These are phyloP conservation scores for Thelephora terrestris DNA, from an alignment of 1,284 basidiomycete genomes.

Conservation along the genomic window DNA sequence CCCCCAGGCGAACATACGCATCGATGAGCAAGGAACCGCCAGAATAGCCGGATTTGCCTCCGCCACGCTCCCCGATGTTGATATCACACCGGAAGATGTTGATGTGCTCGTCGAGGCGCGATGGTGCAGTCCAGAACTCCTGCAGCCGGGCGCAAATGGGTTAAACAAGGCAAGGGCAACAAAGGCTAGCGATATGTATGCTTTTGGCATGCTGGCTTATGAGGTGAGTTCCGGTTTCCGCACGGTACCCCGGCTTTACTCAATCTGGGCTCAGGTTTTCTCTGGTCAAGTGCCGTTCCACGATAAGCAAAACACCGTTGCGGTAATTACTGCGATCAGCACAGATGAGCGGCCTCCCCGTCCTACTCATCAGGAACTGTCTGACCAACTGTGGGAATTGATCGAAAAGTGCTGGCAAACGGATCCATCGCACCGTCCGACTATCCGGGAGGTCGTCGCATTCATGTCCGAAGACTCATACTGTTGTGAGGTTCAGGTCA, in stretches of 20 bases:
- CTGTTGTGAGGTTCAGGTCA: no score
- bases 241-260: background rate
- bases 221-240: background rate
- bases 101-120: no score
- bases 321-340: background rate
- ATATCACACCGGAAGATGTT: no score
- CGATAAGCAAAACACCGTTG: background rate
- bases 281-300: slow-evolving; percentile 1
- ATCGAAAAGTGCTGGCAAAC: background rate
- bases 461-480: no score
- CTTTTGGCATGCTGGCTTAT: background rate
- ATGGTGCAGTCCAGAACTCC: background rate
- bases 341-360: background rate
- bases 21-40: background rate
- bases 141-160: background rate
- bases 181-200: slow-evolving; percentile 2
- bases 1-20: slow-evolving; percentile 3
- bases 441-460: background rate
- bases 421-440: background rate
- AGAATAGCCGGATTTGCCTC: slow-evolving; percentile 1
- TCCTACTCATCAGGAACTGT: background rate
- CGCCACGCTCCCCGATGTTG: no score
- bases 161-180: background rate
- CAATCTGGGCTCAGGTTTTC: background rate
- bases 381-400: background rate